A percentile compares a stretch with the other conserved stretches of the same genome.
These are phyloP conservation scores for Lecanicillium sp. DNA, from an alignment of 2,329 filamentous ascomycete genomes.

Conservation along the genomic window DNA sequence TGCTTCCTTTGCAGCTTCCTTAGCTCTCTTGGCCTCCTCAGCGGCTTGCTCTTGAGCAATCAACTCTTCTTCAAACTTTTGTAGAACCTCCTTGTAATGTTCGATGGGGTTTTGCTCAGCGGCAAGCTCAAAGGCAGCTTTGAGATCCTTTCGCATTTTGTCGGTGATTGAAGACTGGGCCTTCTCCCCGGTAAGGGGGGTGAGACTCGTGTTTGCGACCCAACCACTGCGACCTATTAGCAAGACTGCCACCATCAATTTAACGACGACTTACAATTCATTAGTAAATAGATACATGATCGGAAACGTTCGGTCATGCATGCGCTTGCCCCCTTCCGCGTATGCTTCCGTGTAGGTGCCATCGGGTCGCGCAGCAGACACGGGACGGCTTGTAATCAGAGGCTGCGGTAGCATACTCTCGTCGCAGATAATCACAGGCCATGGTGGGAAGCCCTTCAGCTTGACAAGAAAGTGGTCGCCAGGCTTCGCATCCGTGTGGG, in stretches of 20 bases:
- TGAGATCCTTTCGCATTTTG: slow-evolving; percentile 73
- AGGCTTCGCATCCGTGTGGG: slow-evolving; percentile 72
- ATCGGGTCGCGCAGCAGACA: slow-evolving; percentile 73
- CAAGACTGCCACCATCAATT: no score
- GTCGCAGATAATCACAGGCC: slow-evolving; percentile 90
- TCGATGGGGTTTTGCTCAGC: slow-evolving; percentile 68
- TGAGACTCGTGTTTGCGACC: slow-evolving; percentile 78
- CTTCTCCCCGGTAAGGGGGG: slow-evolving; percentile 65
- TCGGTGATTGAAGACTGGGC: slow-evolving; percentile 60
- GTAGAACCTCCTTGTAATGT: slow-evolving; percentile 76
- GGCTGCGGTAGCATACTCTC: slow-evolving; percentile 84
- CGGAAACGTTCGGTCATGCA: slow-evolving; percentile 77
- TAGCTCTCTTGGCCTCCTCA: slow-evolving; percentile 31
- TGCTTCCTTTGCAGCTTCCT: slow-evolving; percentile 35
- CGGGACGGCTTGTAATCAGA: slow-evolving; percentile 70
- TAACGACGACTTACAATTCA: slow-evolving; percentile 71
- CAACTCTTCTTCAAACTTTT: slow-evolving; percentile 58
- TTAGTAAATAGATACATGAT: slow-evolving; percentile 95
- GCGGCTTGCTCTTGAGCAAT: slow-evolving; percentile 45
- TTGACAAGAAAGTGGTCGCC: slow-evolving; percentile 89
- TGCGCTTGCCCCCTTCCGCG: slow-evolving; percentile 78
- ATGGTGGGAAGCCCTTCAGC: slow-evolving; percentile 89
- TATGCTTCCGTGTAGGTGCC: slow-evolving; percentile 84
- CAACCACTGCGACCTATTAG: slow-evolving; percentile 57
- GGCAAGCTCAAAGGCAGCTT: slow-evolving; percentile 73